Conservation (phyloP, 352 stramenopile species). For the Globisporangium paddicum region DNA sequence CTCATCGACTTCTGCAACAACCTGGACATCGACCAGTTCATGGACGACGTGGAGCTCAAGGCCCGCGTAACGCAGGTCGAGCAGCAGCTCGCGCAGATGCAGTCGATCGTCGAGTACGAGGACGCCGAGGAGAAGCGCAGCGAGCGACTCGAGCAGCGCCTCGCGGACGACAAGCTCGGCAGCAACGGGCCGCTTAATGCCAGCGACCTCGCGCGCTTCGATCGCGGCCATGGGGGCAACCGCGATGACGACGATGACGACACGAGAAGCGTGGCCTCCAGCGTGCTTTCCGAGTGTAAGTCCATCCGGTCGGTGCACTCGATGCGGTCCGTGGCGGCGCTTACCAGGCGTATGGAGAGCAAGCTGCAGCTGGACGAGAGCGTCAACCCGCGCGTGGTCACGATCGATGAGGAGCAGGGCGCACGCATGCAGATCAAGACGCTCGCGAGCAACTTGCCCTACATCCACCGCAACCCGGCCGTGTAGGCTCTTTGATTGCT, state of each 20-base stretch:
- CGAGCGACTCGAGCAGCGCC: constrained; percentile 71
- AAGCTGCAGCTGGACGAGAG: constrained; percentile 57
- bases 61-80: constrained; percentile 82
- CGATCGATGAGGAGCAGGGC: constrained; percentile 87
- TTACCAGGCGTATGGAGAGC: constrained; percentile 66
- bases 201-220: constrained; percentile 47
- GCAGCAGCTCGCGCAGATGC: constrained; percentile 86
- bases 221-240: constrained; percentile 11
- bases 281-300: constrained; percentile 82
- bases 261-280: constrained; percentile 57
- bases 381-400: constrained; percentile 81
- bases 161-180: constrained; percentile 43
- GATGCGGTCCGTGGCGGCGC: constrained; percentile 64
- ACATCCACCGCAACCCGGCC: constrained; percentile 93
- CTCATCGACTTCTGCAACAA: constrained; percentile 93
- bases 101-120: constrained; percentile 77
- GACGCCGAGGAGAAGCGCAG: constrained; percentile 78
- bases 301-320: constrained; percentile 85
- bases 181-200: constrained; percentile 33
- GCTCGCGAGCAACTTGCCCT: constrained; percentile 89
- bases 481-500: constrained; percentile 60
- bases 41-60: constrained; percentile 89
- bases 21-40: constrained; percentile 94
- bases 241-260: constrained; percentile 54
- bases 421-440: constrained; percentile 86